Evolutionary conservation across 2,329 filamentous ascomycete species (phyloP).

Genomic region (Fusarium longipes): DNA sequence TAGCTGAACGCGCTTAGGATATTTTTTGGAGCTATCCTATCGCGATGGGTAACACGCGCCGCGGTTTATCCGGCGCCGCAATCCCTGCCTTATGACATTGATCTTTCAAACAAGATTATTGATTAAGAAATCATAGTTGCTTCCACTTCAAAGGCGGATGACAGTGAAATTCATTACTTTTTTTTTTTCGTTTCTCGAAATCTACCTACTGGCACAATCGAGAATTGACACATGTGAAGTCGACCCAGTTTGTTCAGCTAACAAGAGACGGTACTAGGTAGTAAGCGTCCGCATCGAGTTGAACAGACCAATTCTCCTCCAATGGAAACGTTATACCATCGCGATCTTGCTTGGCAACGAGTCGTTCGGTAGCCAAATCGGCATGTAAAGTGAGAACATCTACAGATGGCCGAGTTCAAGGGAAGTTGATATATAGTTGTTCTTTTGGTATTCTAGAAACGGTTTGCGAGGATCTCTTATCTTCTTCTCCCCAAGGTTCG

Average conservation of each 20-base stretch:
- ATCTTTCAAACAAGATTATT: neutral
- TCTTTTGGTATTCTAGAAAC: constrained; percentile 9
- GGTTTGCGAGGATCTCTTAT: constrained; percentile 18
- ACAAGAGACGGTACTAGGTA: neutral
- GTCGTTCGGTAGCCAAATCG: neutral
- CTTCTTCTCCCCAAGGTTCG: constrained; percentile 11
- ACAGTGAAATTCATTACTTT: neutral
- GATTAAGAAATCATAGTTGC: constrained; percentile 4
- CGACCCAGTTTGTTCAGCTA: neutral
- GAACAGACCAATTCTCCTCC: neutral
- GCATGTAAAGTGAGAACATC: constrained; percentile 6
- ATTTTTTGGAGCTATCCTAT: constrained; percentile 50
- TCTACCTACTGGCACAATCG: neutral
- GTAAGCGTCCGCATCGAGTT: neutral
- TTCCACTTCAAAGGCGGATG: neutral
- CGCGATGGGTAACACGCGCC: constrained; percentile 41
- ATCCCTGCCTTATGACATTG: constrained; percentile 3
- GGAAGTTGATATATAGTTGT: constrained; percentile 12
- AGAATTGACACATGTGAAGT: neutral
- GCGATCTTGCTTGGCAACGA: neutral
- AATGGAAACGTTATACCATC: neutral
- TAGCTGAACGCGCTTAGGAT: constrained; percentile 42
- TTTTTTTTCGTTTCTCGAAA: neutral
- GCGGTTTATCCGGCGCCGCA: constrained; percentile 39
- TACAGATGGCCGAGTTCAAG: constrained; percentile 10